Evolutionary conservation across 352 stramenopile genomes (phyloP), one percentile per base, ranked within the genome.

Genomic region (Phytophthora pseudosyringae): DNA sequence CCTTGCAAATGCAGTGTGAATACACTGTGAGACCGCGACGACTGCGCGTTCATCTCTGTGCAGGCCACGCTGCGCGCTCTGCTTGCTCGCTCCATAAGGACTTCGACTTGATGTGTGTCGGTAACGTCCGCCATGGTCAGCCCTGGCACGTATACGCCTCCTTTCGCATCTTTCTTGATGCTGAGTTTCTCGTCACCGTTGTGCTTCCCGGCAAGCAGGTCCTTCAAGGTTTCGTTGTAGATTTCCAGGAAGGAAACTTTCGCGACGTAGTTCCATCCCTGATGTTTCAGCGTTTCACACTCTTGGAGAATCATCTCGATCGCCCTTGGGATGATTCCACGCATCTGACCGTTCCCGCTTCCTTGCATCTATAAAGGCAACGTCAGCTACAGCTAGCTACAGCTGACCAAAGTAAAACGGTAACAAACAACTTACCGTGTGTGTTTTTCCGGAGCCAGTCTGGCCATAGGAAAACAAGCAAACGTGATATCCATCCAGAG

Each of bases 231-330:
- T 74, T 99, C 98, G 70, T 99, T 99, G 88, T 99, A 99, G 54
- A 99, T 99, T 84, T 99, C 98, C 31, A 99, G 70, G 71, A 99
- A 99, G 0, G 94, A 98, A 6, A 98, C 97, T 66, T 97, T 90
- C 29, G 99, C 90, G 1, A 77, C 88, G 75, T 99, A 99, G 21
- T 76, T 86, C 98, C 97, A 99, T 6, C 90, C 93, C 51, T 97
- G 79, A 5, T 79, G 69, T 54, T 83, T 80, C 15, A 90, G 67
- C 1, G 64, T 45, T 45, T 77, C 65, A 60, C 76, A 89, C 44
- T 93, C 80, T n/a, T 73, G 50, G 7, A 95, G 67, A 28, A 99
- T 98, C 70, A 99, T 98, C 67, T 99, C 95, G 35, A 99, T 98
- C 5, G 96, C 89, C 7, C 97, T 89, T 12, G 97, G 97, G 59